A percentile compares a stretch with the other conserved stretches of the same genome.
These are phyloP conservation scores for Strigomonas oncopelti DNA, from an alignment of 208 protist species.

Conservation along the genomic window DNA sequence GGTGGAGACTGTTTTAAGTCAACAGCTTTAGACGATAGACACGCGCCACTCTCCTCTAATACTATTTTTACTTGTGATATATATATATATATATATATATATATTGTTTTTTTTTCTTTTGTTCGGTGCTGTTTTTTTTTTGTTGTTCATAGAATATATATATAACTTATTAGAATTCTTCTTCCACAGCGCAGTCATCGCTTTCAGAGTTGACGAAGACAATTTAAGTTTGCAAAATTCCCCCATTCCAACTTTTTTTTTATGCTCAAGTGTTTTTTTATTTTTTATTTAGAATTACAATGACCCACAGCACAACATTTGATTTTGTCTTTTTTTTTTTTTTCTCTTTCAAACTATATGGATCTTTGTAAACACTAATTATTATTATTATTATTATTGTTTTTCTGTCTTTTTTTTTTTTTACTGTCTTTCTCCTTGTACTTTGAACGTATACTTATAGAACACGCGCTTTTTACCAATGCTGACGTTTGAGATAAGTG, in stretches of 20 bases:
- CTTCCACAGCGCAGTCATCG: not conserved
- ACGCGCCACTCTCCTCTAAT: not conserved
- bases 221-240: not conserved
- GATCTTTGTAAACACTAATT: not conserved
- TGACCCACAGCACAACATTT: not conserved
- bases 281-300: not conserved
- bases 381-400: conserved; percentile 1
- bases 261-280: not conserved
- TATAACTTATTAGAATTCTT: not conserved
- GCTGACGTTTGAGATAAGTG: not conserved
- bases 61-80: not conserved
- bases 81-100: not conserved
- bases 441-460: conserved; percentile 3
- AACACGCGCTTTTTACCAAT: not conserved
- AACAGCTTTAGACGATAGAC: conserved; percentile 68
- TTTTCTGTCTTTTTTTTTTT: conserved; percentile 20
- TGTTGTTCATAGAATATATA: not conserved
- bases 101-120: conserved; percentile 14
- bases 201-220: not conserved
- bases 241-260: conserved; percentile 5
- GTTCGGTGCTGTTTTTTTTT: not conserved
- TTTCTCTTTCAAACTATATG: not conserved
- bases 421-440: conserved; percentile 3
- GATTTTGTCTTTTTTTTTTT: conserved; percentile 2
- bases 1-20: conserved; percentile 72